Base-by-base conservation (phyloP, 1,284 basidiomycete genomes). In the Pseudozyma thailandica region DNA sequence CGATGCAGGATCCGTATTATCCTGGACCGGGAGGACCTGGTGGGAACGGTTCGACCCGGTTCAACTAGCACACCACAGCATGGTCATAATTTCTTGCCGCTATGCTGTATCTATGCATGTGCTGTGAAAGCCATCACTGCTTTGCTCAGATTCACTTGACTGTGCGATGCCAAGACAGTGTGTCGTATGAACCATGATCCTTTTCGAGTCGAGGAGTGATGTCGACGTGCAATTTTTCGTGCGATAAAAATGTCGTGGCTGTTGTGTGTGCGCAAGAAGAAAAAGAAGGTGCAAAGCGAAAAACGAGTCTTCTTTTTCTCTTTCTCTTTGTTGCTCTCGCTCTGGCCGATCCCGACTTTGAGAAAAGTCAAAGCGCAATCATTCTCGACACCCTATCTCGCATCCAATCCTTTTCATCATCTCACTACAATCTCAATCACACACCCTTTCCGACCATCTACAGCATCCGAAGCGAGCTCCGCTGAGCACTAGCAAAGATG, bases 401-500 rank as follows among this genome's bases (percentile, higher is more conserved):
- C 45, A 27, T 46, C 30, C 30, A 2, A 4, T 38, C 15, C 10
- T 44, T 26, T 33, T 8, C 30, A 5, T 15, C 53, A 18, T 28
- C 18, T 12, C 31, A n/a, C 18, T 20, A 15, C 13, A 18, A n/a
- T n/a, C 33, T 31, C 33, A 16, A 35, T 35, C 33, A 6, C 15
- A 6, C 5, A 16, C 33, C 23, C 20, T 10, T 8, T 21, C 21
- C 39, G 20, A 23, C 18, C 21, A 21, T 16, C 31, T 26, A 20
- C 42, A 27, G 10, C 31, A 20, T 37, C 6, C 30, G 39, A 2
- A 5, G 13, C 33, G 16, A 13, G 31, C 30, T n/a, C 4, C 23
- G 33, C 16, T 10, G 35, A n/a, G 48, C 26, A 38, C 1, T 6
- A 12, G 37, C 39, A 42, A 60, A 16, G 37, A 94, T 95, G 95